Percentiles rank a stretch among this genome's conserved stretches.
phyloP scores from a whole-genome alignment of 1,284 basidiomycete genomes.

The Gastroboletus turbinatus region DNA sequence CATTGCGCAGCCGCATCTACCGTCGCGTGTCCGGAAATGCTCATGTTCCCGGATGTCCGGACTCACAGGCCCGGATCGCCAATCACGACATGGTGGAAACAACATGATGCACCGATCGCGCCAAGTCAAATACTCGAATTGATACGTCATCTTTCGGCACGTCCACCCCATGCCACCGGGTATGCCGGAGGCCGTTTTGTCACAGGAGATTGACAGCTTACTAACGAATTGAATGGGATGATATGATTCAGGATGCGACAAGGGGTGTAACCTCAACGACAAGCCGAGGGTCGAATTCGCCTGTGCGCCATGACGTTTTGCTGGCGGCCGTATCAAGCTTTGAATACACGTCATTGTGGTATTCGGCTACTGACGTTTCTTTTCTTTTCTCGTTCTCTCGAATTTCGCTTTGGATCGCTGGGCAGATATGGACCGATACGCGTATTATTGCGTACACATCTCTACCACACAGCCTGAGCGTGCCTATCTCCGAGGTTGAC shows the following conservation, averaged over 20 bases:
- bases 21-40: no score
- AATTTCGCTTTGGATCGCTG: neutral
- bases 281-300: neutral
- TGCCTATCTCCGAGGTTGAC: neutral
- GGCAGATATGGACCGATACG: neutral
- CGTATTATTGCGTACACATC: neutral
- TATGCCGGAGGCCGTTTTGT: neutral
- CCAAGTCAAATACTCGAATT: neutral
- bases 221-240: neutral
- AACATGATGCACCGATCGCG: neutral
- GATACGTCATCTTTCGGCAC: neutral
- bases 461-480: no score
- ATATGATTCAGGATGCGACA: neutral
- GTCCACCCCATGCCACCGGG: neutral
- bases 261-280: neutral
- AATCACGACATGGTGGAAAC: neutral
- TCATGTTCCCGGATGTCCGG: no score
- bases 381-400: no score
- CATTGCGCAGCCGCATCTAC: no score
- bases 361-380: neutral
- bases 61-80: neutral
- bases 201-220: neutral
- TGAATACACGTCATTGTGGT: neutral
- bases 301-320: neutral
- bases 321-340: neutral